Evolutionary conservation across 2,329 filamentous ascomycete species (phyloP).

Genomic region (Aspergillus sp.): DNA sequence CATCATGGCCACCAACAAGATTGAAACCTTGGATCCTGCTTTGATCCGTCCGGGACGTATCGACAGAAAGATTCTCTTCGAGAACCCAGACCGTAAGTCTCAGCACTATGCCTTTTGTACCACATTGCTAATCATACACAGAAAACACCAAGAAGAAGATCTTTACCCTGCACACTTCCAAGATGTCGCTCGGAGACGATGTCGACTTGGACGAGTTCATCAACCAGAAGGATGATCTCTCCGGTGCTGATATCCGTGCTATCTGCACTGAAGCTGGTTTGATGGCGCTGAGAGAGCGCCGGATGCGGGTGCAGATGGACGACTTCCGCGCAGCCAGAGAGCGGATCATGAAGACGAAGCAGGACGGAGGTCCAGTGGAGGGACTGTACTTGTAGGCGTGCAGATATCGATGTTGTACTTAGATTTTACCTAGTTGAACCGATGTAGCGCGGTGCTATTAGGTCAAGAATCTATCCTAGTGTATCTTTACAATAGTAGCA

Average conservation of each 20-base stretch:
- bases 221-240: conserved; percentile 95
- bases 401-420: conserved; percentile 16
- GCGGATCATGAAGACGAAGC: conserved; percentile 96
- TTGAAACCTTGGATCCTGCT: conserved; percentile 93
- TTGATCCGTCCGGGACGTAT: conserved; percentile 97
- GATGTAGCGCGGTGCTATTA: conserved; percentile 6
- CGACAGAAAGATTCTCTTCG: conserved; percentile 90
- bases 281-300: conserved; percentile 87
- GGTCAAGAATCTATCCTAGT: conserved; percentile 16
- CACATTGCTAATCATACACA: conserved; percentile 31
- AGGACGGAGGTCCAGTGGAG: conserved; percentile 89
- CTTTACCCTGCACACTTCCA: conserved; percentile 95
- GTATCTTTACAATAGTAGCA: conserved; percentile 27
- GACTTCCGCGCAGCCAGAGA: conserved; percentile 93
- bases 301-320: conserved; percentile 98
- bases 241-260: conserved; percentile 96
- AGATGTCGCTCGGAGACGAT: conserved; percentile 95
- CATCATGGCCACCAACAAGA: conserved; percentile 99
- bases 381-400: conserved; percentile 86
- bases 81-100: conserved; percentile 67
- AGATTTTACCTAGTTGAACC: conserved; percentile 10
- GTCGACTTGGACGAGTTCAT: conserved; percentile 99
- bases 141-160: conserved; percentile 97
- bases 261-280: conserved; percentile 97
- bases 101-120: background rate